Evolutionary conservation across 192 early-diverging fungal genomes (phyloP).

Genomic region (Entomortierella lignicola): DNA sequence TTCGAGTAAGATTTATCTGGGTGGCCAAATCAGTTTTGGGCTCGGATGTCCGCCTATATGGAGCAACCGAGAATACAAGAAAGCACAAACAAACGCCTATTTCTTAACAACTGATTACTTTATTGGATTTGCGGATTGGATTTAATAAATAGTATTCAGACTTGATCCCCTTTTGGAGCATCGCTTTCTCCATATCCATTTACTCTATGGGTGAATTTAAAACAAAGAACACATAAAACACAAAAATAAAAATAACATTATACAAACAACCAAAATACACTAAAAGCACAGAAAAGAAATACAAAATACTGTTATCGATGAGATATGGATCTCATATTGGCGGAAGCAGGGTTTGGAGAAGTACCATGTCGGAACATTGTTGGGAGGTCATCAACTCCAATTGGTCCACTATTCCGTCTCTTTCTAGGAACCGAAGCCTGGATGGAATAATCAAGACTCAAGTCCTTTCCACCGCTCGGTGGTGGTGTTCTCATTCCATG

Average conservation of each 20-base stretch:
- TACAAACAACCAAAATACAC: background rate
- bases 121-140: too few relatives aligned
- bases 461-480: slow-evolving; percentile 40
- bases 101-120: too few relatives aligned
- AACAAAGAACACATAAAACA: background rate
- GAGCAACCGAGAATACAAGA: too few relatives aligned
- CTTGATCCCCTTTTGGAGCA: too few relatives aligned
- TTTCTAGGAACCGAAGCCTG: slow-evolving; percentile 1
- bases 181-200: too few relatives aligned
- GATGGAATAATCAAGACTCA: slow-evolving; percentile 20
- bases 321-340: background rate
- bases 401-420: slow-evolving; percentile 22
- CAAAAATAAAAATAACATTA: background rate
- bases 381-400: slow-evolving; percentile 17
- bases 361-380: slow-evolving; percentile 17
- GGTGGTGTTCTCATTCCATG: slow-evolving; percentile 52
- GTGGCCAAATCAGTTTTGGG: too few relatives aligned
- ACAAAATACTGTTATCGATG: slow-evolving; percentile 3
- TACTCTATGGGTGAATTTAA: too few relatives aligned
- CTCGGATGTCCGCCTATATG: too few relatives aligned
- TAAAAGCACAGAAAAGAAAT: background rate
- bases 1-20: too few relatives aligned
- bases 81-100: too few relatives aligned
- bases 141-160: too few relatives aligned
- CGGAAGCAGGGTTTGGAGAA: background rate